phyloP scores from a whole-genome alignment of 805 yeast genomes.

The Yamadazyma philogaea region DNA sequence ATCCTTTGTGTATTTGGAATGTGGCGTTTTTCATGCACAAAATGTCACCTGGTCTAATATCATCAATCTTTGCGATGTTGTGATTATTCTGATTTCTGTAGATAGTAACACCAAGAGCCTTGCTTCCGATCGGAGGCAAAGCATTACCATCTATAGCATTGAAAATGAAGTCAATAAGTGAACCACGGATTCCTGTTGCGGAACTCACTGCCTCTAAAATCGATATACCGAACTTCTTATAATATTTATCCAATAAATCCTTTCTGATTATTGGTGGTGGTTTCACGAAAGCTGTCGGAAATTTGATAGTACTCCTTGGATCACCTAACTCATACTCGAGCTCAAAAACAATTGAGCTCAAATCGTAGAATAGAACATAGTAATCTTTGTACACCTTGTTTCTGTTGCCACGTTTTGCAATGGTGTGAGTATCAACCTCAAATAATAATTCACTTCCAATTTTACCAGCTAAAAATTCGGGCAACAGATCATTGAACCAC shows the following conservation, averaged over 20 bases:
- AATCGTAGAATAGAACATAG: slow-evolving; percentile 69
- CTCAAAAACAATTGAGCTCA: slow-evolving; percentile 62
- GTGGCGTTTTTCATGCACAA: slow-evolving; percentile 71
- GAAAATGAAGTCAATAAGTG: slow-evolving; percentile 24
- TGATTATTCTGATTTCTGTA: slow-evolving; percentile 47
- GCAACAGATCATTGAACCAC: slow-evolving; percentile 66
- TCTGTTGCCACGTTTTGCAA: slow-evolving; percentile 57
- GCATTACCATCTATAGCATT: slow-evolving; percentile 20
- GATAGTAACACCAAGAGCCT: slow-evolving; percentile 71
- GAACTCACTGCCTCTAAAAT: slow-evolving; percentile 13
- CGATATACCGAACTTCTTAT: slow-evolving; percentile 41
- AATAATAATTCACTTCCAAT: slow-evolving; percentile 49
- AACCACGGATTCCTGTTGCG: slow-evolving; percentile 12
- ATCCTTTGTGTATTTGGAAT: slow-evolving; percentile 66
- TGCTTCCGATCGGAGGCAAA: slow-evolving; percentile 58
- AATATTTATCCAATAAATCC: slow-evolving; percentile 47
- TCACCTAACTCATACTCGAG: slow-evolving; percentile 52
- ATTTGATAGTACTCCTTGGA: slow-evolving; percentile 49
- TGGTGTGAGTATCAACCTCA: slow-evolving; percentile 61
- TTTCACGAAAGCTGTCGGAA: slow-evolving; percentile 24
- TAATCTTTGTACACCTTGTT: slow-evolving; percentile 54
- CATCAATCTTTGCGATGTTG: slow-evolving; percentile 51
- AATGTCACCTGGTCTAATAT: slow-evolving; percentile 80
- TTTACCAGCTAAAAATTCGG: slow-evolving; percentile 44
- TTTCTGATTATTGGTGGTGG: slow-evolving; percentile 47